phyloP scores from a whole-genome alignment of 805 yeast species.

The Candida corydali region DNA sequence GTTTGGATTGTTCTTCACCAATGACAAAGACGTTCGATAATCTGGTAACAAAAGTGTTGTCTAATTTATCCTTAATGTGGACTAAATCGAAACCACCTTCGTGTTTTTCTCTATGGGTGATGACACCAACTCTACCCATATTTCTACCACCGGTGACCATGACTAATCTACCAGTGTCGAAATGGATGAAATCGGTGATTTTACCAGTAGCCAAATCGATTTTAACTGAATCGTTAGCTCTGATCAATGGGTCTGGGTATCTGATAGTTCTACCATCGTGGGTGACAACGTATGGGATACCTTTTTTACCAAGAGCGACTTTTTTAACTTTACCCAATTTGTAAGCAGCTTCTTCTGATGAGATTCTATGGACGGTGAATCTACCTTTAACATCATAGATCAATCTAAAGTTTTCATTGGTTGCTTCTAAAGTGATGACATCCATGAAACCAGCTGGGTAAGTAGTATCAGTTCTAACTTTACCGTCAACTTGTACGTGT shows the following conservation, averaged over 20 bases:
- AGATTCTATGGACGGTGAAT: conserved; percentile 99
- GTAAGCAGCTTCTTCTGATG: conserved; percentile 97
- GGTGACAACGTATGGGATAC: conserved; percentile 97
- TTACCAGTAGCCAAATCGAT: conserved; percentile 95
- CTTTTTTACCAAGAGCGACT: conserved; percentile 97
- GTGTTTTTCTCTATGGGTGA: conserved; percentile 40
- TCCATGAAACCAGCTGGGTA: conserved; percentile 99
- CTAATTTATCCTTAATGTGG: conserved; percentile 39
- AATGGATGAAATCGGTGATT: conserved; percentile 51
- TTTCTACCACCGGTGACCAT: conserved; percentile 43
- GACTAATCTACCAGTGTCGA: conserved; percentile 38
- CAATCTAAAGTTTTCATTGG: conserved; percentile 99
- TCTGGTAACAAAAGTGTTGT: conserved; percentile 41
- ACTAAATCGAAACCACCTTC: conserved; percentile 43
- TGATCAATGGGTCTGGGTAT: conserved; percentile 98
- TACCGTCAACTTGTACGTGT: conserved; percentile 97
- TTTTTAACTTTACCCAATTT: conserved; percentile 97
- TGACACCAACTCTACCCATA: conserved; percentile 42
- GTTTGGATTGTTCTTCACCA: conserved; percentile 40
- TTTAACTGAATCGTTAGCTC: conserved; percentile 97
- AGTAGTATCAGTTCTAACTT: conserved; percentile 98
- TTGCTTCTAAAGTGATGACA: conserved; percentile 94
- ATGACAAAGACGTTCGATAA: conserved; percentile 37
- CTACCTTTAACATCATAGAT: conserved; percentile 98
- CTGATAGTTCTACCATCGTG: conserved; percentile 99